phyloP scores from a whole-genome alignment of 192 early-diverging fungal genomes.

The Podila epigama region DNA sequence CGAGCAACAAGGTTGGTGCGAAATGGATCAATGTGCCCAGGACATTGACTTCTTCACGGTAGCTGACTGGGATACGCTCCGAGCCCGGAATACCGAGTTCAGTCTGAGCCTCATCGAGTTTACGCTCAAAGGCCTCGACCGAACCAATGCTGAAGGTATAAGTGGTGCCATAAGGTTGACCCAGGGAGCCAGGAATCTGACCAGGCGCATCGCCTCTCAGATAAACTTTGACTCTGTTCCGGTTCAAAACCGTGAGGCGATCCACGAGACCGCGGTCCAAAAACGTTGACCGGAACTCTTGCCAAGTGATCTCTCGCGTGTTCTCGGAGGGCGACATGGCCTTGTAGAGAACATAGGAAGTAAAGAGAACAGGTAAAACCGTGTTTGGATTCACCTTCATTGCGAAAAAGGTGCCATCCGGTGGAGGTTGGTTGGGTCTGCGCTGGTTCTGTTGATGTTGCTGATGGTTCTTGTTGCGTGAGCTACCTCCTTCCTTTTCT shows the following conservation, averaged over 20 bases:
- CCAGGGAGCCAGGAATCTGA: constrained; percentile 61
- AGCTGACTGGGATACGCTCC: constrained; percentile 93
- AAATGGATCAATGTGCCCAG: constrained; percentile 83
- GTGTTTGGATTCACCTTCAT: constrained; percentile 55
- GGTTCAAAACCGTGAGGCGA: constrained; percentile 88
- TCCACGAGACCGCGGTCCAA: constrained; percentile 94
- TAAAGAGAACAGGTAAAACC: constrained; percentile 51
- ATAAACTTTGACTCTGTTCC: constrained; percentile 82
- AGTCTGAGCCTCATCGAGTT: constrained; percentile 86
- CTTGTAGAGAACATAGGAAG: constrained; percentile 60
- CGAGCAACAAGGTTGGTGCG: constrained; percentile 89
- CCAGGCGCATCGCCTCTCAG: constrained; percentile 56
- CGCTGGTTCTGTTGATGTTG: constrained; percentile 27
- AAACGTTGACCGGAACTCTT: constrained; percentile 88
- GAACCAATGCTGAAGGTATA: constrained; percentile 94
- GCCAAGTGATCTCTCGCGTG: constrained; percentile 87
- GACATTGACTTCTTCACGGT: constrained; percentile 81
- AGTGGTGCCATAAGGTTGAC: constrained; percentile 47
- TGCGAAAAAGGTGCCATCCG: constrained; percentile 42
- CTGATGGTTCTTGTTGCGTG: constrained; percentile 25
- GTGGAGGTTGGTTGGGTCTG: constrained; percentile 47
- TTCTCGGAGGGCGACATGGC: constrained; percentile 54
- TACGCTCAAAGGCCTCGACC: constrained; percentile 93
- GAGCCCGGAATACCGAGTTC: constrained; percentile 90
- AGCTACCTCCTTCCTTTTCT: too few relatives aligned